Base-by-base conservation (phyloP, 1,284 basidiomycete genomes). In the Kalmanozyma brasiliensis region DNA sequence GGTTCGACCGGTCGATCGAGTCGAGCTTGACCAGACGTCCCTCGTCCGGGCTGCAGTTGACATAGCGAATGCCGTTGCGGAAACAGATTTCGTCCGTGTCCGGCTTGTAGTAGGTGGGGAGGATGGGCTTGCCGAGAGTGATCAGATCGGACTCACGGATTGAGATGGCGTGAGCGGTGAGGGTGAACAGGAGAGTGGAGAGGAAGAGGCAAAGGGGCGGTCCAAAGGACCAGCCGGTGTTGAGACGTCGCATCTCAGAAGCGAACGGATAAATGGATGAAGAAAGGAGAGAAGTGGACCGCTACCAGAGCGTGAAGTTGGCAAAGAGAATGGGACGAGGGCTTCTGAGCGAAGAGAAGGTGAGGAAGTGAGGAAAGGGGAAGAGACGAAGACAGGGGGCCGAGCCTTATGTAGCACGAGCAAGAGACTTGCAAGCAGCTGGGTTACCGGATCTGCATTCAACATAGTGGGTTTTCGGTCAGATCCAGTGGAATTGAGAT, bases 11-110 rank as follows among this genome's bases (percentile, higher is more conserved):
- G 5, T 49, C 14, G 1, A 14, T 1, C 0, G 13, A 1, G 22
- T 40, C 37, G 36, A 67, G 24, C 1, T 52, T 36, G 32, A 67
- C 53, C 1, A 67, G 8, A 1, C 3, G 1, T 8, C 41, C 41
- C 8, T 26, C 7, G 14, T 51, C 64, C 2, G 40, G 24, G 1
- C 4, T 1, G 14, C 64, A 67, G 4, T 17, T 1, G 33, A 36
- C n/a, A 19, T 41, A n/a, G 7, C 53, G 49, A 7, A 62, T 3
- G 16, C 58, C 58, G 20, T 58, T 57, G 24, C 22, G 34, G 30
- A 26, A 35, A 26, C 64, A 67, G 4, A 67, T 37, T 23, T 67
- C 36, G 49, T 57, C 53, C 2, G 53, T 43, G 6, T 13, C 37
- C 0, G 63, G 35, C 8, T 52, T 52, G 57, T 60, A 66, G 26